phyloP scores from a whole-genome alignment of 2,329 filamentous ascomycete genomes.

The Calonectria pteridis region DNA sequence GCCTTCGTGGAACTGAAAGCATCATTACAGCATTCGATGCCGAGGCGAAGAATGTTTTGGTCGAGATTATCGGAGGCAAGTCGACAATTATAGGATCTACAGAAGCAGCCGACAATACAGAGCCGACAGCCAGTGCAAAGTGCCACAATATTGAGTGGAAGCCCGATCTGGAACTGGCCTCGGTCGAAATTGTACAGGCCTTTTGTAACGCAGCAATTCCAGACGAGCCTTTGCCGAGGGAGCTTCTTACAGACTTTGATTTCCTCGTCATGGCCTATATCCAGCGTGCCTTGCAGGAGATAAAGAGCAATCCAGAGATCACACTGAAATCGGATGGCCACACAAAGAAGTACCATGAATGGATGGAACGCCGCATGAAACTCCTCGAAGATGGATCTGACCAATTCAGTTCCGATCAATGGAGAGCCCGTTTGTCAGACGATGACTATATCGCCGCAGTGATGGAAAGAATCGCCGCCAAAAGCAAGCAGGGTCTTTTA shows the following conservation, averaged over 20 bases:
- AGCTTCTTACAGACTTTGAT: background rate
- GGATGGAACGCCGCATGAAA: background rate
- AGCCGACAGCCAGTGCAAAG: background rate
- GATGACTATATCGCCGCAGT: background rate
- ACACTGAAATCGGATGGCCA: background rate
- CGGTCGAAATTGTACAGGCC: background rate
- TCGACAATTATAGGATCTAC: background rate
- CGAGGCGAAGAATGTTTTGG: background rate
- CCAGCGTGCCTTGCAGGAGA: background rate
- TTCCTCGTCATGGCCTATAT: background rate
- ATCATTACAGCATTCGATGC: background rate
- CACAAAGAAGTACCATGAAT: background rate
- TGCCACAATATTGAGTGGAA: background rate
- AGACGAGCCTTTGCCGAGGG: background rate
- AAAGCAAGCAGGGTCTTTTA: background rate
- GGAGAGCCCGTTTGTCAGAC: background rate
- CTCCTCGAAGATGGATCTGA: background rate
- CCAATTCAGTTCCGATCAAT: background rate
- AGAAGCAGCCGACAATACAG: background rate
- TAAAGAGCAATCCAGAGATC: background rate
- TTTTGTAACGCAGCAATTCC: background rate
- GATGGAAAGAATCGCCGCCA: slow-evolving; percentile 36
- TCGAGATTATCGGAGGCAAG: slow-evolving; percentile 28
- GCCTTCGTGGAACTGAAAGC: background rate
- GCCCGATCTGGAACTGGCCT: background rate